Evolutionary conservation across 306 rosid genomes (phyloP), one percentile per base, ranked within the genome.

Genomic region (Abrus pulchellus): DNA sequence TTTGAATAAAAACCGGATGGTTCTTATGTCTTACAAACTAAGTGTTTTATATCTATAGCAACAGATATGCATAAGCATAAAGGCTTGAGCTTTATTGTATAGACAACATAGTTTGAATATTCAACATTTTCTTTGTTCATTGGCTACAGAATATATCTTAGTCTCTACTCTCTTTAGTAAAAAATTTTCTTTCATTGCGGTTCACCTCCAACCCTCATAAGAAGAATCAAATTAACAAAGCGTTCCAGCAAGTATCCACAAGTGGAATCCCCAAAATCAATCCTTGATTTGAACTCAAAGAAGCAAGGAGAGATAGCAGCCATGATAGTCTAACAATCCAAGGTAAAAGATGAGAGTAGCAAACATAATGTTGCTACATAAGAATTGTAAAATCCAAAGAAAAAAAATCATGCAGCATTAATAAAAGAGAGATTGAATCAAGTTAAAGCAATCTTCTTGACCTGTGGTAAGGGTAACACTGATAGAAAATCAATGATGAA

Each of bases 391-490:
- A 61, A 60, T 63, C 54, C 62, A 2, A 69, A 76, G 13, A 5
- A 33, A 76, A 67, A 30, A 20, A 67, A 27, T 71, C 33, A 53
- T 0, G 53, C 11, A 54, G 11, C 68, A 28, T 43, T 59, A 38
- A 10, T 32, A 7, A 57, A 49, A 40, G 20, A 43, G 30, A 71
- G 44, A 47, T 63, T 29, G 74, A 33, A 38, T 75, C 20, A 50
- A 20, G 74, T 71, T 66, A 74, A 77, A 59, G 54, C 6, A 77
- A 68, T 41, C 67, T 14, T 79, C 82, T 67, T 75, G 49, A 93
- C 98, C 98, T 93, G 98, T 55, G 98, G 98, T 76, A 93, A 86
- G 69, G 98, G 98, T 68, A 93, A 83, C 78, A 93, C 92, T 30
- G 97, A 75, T 33, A 91, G 80, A 75, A 93, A 88, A 80, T 93